Evolutionary conservation across 306 rosid species (phyloP).

Genomic region (Castanea mollissima): DNA sequence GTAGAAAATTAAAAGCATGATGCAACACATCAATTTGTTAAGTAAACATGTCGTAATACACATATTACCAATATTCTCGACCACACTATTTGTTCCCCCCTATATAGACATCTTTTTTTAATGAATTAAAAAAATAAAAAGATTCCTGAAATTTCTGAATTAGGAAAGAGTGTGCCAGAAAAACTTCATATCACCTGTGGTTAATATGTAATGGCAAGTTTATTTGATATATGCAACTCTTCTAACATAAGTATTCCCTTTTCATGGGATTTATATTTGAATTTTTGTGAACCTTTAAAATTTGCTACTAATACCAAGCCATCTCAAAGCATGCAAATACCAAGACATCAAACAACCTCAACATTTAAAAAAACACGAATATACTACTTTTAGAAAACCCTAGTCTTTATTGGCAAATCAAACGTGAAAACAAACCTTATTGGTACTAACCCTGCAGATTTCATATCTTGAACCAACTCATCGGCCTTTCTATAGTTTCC

Average conservation of each 20-base stretch:
- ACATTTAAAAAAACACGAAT: background rate
- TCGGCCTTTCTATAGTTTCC: constrained; percentile 78
- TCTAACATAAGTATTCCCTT: background rate
- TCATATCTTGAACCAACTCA: constrained; percentile 65
- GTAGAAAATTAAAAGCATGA: background rate
- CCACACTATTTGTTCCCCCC: too few species aligned
- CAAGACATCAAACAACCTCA: background rate
- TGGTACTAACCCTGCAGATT: constrained; percentile 88
- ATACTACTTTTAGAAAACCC: background rate
- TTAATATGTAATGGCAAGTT: background rate
- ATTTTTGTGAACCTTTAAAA: background rate
- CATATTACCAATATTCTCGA: background rate
- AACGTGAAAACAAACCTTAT: constrained; percentile 86
- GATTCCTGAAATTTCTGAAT: background rate
- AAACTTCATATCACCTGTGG: background rate
- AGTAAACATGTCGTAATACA: background rate
- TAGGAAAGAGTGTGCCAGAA: background rate
- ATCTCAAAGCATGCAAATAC: background rate
- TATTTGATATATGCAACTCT: background rate
- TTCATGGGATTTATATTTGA: background rate
- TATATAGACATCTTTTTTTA: background rate
- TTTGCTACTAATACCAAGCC: background rate
- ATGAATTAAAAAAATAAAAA: background rate
- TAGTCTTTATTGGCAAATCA: constrained; percentile 1
- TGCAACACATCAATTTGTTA: background rate